phyloP scores from a whole-genome alignment of 2,329 filamentous ascomycete species.

The Colletotrichum godetiae region DNA sequence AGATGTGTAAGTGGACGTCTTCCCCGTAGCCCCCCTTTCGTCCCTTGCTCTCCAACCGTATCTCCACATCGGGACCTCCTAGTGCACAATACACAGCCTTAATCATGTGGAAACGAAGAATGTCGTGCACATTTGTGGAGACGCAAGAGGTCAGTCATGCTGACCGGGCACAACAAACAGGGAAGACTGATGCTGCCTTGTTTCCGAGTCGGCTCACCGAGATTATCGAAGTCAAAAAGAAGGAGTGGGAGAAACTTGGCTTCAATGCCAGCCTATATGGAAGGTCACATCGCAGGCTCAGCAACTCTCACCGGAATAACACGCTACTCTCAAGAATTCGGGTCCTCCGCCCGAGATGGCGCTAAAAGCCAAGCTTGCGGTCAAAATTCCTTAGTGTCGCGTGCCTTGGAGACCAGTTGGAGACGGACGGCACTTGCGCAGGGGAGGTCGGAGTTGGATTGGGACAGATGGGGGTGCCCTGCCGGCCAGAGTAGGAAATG shows the following conservation, averaged over 20 bases:
- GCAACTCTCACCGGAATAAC: slow-evolving; percentile 93
- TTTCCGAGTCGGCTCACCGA: slow-evolving; percentile 80
- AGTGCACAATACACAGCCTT: not conserved
- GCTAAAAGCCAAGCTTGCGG: slow-evolving; percentile 82
- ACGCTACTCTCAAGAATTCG: slow-evolving; percentile 75
- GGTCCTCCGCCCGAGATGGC: slow-evolving; percentile 75
- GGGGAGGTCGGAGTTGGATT: slow-evolving; percentile 88
- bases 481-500: slow-evolving; percentile 80
- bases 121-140: slow-evolving; percentile 13
- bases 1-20: slow-evolving; percentile 62
- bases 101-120: slow-evolving; percentile 15
- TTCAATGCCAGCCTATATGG: slow-evolving; percentile 80
- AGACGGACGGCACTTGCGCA: slow-evolving; percentile 94
- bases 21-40: not conserved
- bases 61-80: slow-evolving; percentile 6
- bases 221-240: slow-evolving; percentile 84
- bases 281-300: slow-evolving; percentile 88
- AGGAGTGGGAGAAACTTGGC: slow-evolving; percentile 82
- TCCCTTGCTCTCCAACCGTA: not conserved
- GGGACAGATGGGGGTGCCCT: slow-evolving; percentile 85
- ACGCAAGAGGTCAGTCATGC: slow-evolving; percentile 7
- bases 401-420: slow-evolving; percentile 69
- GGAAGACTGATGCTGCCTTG: slow-evolving; percentile 87
- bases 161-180: slow-evolving; percentile 42
- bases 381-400: slow-evolving; percentile 85